A percentile compares a stretch with the other conserved stretches of the same genome.
These are phyloP conservation scores for Fusarium humuli DNA, from an alignment of 2,329 filamentous ascomycete genomes.

Conservation along the genomic window DNA sequence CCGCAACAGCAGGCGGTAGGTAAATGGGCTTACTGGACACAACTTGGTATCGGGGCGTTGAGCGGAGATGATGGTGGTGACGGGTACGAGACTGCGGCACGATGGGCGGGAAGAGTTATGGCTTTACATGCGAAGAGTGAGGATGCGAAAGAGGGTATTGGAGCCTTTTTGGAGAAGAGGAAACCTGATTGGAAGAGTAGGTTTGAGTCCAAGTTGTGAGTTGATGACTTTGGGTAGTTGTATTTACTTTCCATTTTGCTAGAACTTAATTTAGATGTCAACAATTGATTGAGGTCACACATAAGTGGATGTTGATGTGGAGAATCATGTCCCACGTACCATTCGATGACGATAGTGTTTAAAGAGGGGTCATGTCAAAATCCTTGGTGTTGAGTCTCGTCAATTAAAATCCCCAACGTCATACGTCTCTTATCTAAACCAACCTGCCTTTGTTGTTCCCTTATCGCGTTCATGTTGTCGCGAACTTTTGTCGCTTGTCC, in stretches of 20 bases:
- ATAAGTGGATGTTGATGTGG: not conserved
- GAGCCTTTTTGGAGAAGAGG: conserved; percentile 40
- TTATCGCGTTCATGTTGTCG: conserved; percentile 3
- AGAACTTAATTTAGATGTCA: not conserved
- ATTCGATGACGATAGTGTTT: not conserved
- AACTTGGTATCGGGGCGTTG: conserved; percentile 23
- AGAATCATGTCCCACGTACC: not conserved
- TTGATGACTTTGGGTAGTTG: not conserved
- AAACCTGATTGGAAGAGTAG: conserved; percentile 26
- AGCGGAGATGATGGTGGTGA: conserved; percentile 21
- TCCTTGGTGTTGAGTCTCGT: not conserved
- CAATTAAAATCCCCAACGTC: not conserved
- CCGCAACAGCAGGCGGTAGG: conserved; percentile 40
- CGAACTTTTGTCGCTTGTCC: conserved; percentile 35
- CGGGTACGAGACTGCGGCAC: conserved; percentile 36
- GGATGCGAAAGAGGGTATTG: conserved; percentile 41
- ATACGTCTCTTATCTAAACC: not conserved
- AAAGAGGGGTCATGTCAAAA: not conserved
- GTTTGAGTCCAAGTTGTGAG: not conserved
- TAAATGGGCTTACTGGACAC: conserved; percentile 45
- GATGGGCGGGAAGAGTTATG: conserved; percentile 43
- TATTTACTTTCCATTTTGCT: not conserved
- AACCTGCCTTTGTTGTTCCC: not conserved
- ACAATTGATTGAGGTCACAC: not conserved
- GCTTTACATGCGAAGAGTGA: conserved; percentile 41